Conservation (phyloP, 192 early-diverging fungal genomes). For the Backusella liffmaniae region DNA sequence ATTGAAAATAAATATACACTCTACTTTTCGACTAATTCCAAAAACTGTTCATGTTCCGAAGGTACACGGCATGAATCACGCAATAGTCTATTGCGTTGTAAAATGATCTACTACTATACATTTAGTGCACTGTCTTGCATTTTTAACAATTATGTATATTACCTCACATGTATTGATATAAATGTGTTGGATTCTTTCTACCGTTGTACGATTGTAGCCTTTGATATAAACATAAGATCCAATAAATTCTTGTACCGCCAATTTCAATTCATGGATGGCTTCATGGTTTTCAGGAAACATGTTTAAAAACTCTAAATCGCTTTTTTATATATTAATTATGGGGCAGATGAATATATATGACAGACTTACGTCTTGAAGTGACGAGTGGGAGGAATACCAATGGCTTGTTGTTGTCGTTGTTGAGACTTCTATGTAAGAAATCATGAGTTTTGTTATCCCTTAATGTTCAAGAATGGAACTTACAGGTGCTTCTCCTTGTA, state of each 20-base stretch:
- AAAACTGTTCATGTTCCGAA: conserved; percentile 43
- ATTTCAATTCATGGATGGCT: conserved; percentile 37
- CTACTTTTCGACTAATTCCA: conserved; percentile 53
- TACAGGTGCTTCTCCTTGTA: conserved; percentile 47
- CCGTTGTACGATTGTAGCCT: conserved; percentile 45
- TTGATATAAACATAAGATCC: conserved; percentile 56
- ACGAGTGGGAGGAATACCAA: conserved; percentile 21
- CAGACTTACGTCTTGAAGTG: conserved; percentile 25
- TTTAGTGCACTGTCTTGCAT: not conserved
- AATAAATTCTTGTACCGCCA: conserved; percentile 46
- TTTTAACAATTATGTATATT: not conserved
- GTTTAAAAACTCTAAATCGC: conserved; percentile 48
- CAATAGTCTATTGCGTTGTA: conserved; percentile 22
- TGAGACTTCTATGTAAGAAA: not conserved
- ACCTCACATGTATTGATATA: conserved; percentile 45
- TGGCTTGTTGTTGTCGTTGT: not conserved
- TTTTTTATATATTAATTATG: conserved; percentile 1
- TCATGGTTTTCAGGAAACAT: conserved; percentile 40
- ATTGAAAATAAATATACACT: too few relatives aligned
- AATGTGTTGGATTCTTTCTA: conserved; percentile 50
- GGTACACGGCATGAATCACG: conserved; percentile 30
- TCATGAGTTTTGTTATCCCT: not conserved
- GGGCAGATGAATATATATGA: not conserved
- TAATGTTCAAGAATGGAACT: not conserved
- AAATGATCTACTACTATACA: conserved; percentile 9